Evolutionary conservation across 805 yeast genomes (phyloP).

Genomic region (Candida maesae): DNA sequence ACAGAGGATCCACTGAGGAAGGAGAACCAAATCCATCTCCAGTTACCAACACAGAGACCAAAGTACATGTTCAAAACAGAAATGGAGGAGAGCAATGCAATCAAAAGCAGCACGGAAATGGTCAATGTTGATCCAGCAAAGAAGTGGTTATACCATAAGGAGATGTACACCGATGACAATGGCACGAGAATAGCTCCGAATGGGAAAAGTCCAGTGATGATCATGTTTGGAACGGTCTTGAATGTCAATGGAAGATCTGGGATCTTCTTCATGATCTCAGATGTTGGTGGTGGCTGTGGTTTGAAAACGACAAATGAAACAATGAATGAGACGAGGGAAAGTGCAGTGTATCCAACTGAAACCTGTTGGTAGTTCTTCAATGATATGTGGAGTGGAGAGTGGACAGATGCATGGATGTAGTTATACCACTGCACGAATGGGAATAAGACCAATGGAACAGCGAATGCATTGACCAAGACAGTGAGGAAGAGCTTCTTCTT

Average conservation of each 20-base stretch:
- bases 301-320: constrained; percentile 12
- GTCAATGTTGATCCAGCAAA: constrained; percentile 19
- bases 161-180: constrained; percentile 25
- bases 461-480: constrained; percentile 16
- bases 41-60: constrained; percentile 26
- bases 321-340: constrained; percentile 15
- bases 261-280: constrained; percentile 22
- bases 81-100: constrained; percentile 17
- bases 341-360: constrained; percentile 9
- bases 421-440: constrained; percentile 15
- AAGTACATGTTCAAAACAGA: constrained; percentile 24
- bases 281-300: constrained; percentile 9
- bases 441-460: constrained; percentile 19
- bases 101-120: constrained; percentile 16
- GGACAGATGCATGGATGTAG: constrained; percentile 19
- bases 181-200: constrained; percentile 27
- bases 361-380: neutral
- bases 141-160: constrained; percentile 28
- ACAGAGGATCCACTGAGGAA: constrained; percentile 26
- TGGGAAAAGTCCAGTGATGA: constrained; percentile 30
- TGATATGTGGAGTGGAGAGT: constrained; percentile 24
- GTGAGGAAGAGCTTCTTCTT: constrained; percentile 2
- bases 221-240: constrained; percentile 23
- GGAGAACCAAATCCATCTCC: constrained; percentile 31
- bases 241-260: constrained; percentile 27